Percentiles rank a stretch among this genome's conserved stretches.
These are phyloP conservation scores for Bocquillonia castaneifolia DNA, from an alignment of 441 rosid genomes.

Conservation along the genomic window DNA sequence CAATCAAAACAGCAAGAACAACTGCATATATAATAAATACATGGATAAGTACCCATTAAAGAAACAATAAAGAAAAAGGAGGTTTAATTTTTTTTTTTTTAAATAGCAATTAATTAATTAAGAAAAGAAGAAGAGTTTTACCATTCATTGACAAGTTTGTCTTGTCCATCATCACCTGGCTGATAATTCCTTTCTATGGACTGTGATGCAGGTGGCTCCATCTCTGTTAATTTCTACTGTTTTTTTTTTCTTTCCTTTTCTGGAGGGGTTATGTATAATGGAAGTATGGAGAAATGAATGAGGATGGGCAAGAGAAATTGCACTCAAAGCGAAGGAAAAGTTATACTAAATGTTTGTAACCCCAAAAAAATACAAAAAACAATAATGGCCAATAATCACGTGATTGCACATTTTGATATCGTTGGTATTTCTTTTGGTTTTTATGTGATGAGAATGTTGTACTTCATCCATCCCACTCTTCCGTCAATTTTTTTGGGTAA, in stretches of 20 bases:
- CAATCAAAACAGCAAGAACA: constrained; percentile 57
- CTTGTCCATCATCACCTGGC: constrained; percentile 38
- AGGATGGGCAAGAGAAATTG: background rate
- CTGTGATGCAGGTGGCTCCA: constrained; percentile 54
- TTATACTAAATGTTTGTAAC: no score
- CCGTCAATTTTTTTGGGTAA: no score
- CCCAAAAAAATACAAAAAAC: background rate
- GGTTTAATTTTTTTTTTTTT: no score
- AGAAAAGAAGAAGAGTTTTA: background rate
- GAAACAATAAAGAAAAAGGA: background rate
- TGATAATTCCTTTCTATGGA: constrained; percentile 31
- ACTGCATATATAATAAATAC: constrained; percentile 30
- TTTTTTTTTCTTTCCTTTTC: background rate
- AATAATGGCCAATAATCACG: background rate
- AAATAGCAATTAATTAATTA: no score
- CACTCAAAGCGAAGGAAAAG: no score
- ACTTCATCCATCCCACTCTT: no score
- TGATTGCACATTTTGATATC: background rate
- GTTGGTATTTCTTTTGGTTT: background rate
- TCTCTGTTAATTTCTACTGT: constrained; percentile 12
- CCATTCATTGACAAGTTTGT: constrained; percentile 46
- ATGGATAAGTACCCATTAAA: background rate
- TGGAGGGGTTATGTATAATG: background rate
- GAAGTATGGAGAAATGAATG: background rate
- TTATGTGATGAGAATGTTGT: no score